A percentile compares a stretch with the other conserved stretches of the same genome.
Evolutionary conservation across 768 basidiomycete genomes (phyloP).

Genomic region (Lentinula sp.): DNA sequence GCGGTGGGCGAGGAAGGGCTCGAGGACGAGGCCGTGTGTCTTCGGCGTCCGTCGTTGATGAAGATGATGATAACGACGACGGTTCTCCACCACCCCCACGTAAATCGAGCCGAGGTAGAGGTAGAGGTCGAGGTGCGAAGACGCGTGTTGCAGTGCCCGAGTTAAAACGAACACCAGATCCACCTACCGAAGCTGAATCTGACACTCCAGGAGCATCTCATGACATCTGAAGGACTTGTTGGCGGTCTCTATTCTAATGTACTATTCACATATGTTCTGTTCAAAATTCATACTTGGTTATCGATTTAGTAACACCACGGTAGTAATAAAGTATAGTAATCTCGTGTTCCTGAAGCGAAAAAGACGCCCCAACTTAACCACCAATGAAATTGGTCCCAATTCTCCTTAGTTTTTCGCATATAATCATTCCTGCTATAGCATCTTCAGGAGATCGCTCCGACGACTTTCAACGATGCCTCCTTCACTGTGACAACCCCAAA

Average conservation of each 20-base stretch:
- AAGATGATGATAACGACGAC: constrained; percentile 4
- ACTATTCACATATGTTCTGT: too few relatives aligned
- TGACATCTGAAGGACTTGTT: background rate
- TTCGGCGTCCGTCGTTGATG: constrained; percentile 1
- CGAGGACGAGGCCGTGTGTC: constrained; percentile 2
- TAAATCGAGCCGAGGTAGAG: background rate
- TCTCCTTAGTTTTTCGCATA: too few relatives aligned
- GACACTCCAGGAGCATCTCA: background rate
- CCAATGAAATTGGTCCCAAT: background rate
- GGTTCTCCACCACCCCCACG: background rate
- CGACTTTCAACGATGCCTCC: constrained; percentile 48
- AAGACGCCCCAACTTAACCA: background rate
- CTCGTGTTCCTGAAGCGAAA: too few relatives aligned
- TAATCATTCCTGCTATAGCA: constrained; percentile 21
- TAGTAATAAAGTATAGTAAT: too few relatives aligned
- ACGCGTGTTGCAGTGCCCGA: background rate
- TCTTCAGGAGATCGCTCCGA: constrained; percentile 61
- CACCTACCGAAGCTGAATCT: background rate
- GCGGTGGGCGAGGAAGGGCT: background rate
- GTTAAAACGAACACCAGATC: background rate
- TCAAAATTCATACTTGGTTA: too few relatives aligned
- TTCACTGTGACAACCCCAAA: constrained; percentile 30
- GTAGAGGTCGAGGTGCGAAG: background rate
- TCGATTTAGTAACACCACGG: too few relatives aligned
- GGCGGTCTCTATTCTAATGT: too few relatives aligned